Evolutionary conservation across 768 basidiomycete species (phyloP).

Genomic region (Mycena vitilis): DNA sequence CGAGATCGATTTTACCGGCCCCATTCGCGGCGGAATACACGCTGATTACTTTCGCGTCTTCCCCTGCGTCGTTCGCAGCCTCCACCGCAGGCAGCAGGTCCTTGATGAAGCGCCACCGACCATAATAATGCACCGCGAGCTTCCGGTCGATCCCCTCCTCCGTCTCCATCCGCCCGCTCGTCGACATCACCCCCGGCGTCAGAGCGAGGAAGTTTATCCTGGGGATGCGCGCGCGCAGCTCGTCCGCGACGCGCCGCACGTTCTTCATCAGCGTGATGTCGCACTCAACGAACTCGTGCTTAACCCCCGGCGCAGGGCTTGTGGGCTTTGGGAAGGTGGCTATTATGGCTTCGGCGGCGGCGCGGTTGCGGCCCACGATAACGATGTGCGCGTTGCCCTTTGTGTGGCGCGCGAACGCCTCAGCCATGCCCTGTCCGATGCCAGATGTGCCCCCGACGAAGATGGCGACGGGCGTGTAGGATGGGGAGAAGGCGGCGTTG

Average conservation of each 20-base stretch:
- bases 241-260: neutral
- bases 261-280: too few species aligned
- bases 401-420: slow-evolving; percentile 5
- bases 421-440: slow-evolving; percentile 40
- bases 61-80: slow-evolving; percentile 46
- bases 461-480: too few species aligned
- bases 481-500: too few species aligned
- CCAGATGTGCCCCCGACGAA: too few species aligned
- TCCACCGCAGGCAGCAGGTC: slow-evolving; percentile 46
- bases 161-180: slow-evolving; percentile 31
- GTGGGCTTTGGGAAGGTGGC: slow-evolving; percentile 18
- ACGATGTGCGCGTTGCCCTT: neutral
- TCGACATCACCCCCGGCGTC: slow-evolving; percentile 41
- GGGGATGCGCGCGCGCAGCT: slow-evolving; percentile 42
- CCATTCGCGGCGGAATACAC: slow-evolving; percentile 41
- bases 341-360: slow-evolving; percentile 17
- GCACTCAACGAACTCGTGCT: too few species aligned
- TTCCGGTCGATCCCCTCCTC: slow-evolving; percentile 39
- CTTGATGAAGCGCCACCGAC: slow-evolving; percentile 48
- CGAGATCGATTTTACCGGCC: slow-evolving; percentile 40
- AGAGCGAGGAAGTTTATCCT: slow-evolving; percentile 51
- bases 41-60: slow-evolving; percentile 50
- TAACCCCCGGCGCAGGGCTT: too few species aligned
- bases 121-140: slow-evolving; percentile 47
- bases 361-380: slow-evolving; percentile 22